phyloP scores from a whole-genome alignment of 139 green algal species.

The Raphidocelis subcapitata region DNA sequence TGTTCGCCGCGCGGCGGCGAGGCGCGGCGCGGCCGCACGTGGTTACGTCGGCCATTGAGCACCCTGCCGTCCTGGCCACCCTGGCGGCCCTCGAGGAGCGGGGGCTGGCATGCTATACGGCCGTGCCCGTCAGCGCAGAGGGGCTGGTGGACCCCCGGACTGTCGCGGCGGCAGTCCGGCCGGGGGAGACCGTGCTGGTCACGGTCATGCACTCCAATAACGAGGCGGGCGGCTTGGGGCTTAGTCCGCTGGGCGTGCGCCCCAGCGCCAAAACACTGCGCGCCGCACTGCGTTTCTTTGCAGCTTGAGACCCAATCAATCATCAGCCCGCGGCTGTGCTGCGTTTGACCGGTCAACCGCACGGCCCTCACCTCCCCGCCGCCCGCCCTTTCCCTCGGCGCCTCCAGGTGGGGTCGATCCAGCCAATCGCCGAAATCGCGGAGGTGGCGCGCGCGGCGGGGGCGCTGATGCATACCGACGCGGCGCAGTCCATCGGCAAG shows the following conservation, averaged over 20 bases:
- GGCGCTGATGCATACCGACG: slow-evolving; percentile 71
- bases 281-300: too few relatives aligned
- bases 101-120: slow-evolving; percentile 49
- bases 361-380: too few relatives aligned
- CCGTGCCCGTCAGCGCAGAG: slow-evolving; percentile 53
- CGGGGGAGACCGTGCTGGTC: slow-evolving; percentile 62
- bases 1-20: slow-evolving; percentile 21
- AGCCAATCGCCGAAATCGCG: slow-evolving; percentile 48
- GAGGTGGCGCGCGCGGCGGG: slow-evolving; percentile 3
- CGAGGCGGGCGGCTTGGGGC: slow-evolving; percentile 54
- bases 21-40: slow-evolving; percentile 49
- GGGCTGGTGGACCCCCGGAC: slow-evolving; percentile 53
- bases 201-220: slow-evolving; percentile 89
- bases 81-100: slow-evolving; percentile 31
- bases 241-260: too few relatives aligned
- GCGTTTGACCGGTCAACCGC: too few relatives aligned
- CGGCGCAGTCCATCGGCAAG: slow-evolving; percentile 79
- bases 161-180: slow-evolving; percentile 43
- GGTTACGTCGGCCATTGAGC: slow-evolving; percentile 70
- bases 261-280: too few relatives aligned
- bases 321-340: too few relatives aligned
- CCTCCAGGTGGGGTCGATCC: slow-evolving; percentile 54
- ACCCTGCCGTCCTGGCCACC: slow-evolving; percentile 68
- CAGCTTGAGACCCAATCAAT: too few relatives aligned
- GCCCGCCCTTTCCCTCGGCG: too few relatives aligned